Percentiles rank a stretch among this genome's conserved stretches.
Conservation (phyloP, 768 basidiomycete genomes). For the Mycena pura region DNA sequence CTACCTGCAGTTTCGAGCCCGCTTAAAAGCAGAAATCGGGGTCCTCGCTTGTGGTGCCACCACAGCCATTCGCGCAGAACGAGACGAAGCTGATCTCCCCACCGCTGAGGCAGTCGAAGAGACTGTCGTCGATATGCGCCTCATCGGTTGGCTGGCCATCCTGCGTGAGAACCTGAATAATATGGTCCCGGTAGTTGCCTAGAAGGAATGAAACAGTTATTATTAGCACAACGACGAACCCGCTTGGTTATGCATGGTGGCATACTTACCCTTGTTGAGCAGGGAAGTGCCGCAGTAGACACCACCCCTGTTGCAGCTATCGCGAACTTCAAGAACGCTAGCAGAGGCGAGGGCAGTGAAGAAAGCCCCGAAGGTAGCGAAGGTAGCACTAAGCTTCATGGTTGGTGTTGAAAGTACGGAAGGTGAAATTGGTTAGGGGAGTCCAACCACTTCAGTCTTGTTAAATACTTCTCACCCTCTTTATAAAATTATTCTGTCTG, state of each 20-base stretch:
- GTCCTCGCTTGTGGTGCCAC: background rate
- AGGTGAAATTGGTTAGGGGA: background rate
- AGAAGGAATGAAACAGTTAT: background rate
- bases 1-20: background rate
- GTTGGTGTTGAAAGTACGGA: background rate
- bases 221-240: background rate
- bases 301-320: background rate
- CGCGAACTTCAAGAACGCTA: background rate
- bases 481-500: too few relatives aligned
- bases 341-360: background rate
- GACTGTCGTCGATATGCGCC: background rate
- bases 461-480: conserved; percentile 3
- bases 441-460: background rate
- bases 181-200: conserved; percentile 1
- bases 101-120: conserved; percentile 2
- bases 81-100: background rate
- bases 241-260: background rate
- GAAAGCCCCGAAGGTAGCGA: background rate
- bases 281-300: background rate
- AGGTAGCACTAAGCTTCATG: background rate
- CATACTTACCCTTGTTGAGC: conserved; percentile 4
- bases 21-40: background rate
- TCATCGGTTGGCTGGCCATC: background rate
- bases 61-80: background rate
- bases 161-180: background rate